Evolutionary conservation across 768 basidiomycete species (phyloP).

Genomic region (Russula compacta): DNA sequence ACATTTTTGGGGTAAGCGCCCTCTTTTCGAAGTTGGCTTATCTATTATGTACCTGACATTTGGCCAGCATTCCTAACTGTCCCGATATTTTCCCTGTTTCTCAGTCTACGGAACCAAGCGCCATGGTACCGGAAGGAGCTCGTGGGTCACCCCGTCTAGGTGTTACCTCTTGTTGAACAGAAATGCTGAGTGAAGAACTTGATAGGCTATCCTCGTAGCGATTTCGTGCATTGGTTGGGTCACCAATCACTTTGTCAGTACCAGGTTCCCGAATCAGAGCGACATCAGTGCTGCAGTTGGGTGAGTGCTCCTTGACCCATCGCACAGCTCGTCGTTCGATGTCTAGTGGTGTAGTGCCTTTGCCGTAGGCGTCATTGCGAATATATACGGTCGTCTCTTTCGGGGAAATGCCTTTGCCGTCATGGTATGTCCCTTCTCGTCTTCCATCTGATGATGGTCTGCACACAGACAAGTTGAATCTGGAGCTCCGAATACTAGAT

Average conservation of each 20-base stretch:
- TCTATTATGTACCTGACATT: not conserved
- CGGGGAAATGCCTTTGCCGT: conserved; percentile 71
- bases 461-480: not conserved
- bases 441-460: not conserved
- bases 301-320: conserved; percentile 25
- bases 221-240: conserved; percentile 70
- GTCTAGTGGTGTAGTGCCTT: conserved; percentile 42
- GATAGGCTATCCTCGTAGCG: conserved; percentile 42
- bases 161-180: not conserved
- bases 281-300: conserved; percentile 77
- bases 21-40: not conserved
- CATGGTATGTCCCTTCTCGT: conserved; percentile 42
- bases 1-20: conserved; percentile 52
- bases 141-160: conserved; percentile 28
- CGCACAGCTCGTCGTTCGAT: not conserved
- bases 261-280: conserved; percentile 53
- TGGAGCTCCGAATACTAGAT: conserved; percentile 31
- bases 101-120: conserved; percentile 58
- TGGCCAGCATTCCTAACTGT: conserved; percentile 58
- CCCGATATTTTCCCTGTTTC: conserved; percentile 56
- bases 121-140: conserved; percentile 49
- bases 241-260: conserved; percentile 62
- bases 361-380: conserved; percentile 70
- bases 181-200: not conserved
- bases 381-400: conserved; percentile 68